Evolutionary conservation across 2,329 filamentous ascomycete species (phyloP).

Genomic region (Xylariaceae sp.): DNA sequence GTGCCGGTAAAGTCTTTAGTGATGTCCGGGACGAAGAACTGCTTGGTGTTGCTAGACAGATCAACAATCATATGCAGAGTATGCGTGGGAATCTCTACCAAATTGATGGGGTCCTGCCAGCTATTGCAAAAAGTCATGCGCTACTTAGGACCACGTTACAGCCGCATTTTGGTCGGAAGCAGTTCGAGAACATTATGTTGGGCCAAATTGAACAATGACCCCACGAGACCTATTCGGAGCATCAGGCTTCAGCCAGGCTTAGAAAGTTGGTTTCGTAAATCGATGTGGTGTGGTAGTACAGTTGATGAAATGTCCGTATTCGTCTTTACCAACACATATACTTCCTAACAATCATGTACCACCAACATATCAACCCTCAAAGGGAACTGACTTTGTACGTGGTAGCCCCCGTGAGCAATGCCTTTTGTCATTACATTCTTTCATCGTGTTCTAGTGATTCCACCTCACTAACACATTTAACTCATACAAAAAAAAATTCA

Average conservation of each 20-base stretch:
- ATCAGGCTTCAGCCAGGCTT: not conserved
- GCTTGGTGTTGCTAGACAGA: slow-evolving; percentile 53
- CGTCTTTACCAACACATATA: slow-evolving; percentile 1
- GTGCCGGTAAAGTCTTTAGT: slow-evolving; percentile 34
- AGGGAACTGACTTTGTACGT: not conserved
- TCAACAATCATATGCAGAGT: slow-evolving; percentile 63
- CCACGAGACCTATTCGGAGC: slow-evolving; percentile 1
- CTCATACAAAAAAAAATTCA: slow-evolving; percentile 7
- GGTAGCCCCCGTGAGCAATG: slow-evolving; percentile 1
- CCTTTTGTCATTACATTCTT: not conserved
- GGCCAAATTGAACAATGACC: slow-evolving; percentile 15
- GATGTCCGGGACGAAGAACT: slow-evolving; percentile 50
- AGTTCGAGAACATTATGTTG: slow-evolving; percentile 57
- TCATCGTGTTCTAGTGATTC: no score
- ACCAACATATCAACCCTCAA: slow-evolving; percentile 1
- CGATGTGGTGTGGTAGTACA: slow-evolving; percentile 12
- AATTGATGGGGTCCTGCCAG: slow-evolving; percentile 58
- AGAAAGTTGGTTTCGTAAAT: not conserved
- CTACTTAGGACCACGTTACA: slow-evolving; percentile 57
- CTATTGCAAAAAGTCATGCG: slow-evolving; percentile 55
- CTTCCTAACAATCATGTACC: not conserved
- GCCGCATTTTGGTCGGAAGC: slow-evolving; percentile 51
- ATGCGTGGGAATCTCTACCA: slow-evolving; percentile 61
- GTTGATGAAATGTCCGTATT: slow-evolving; percentile 1
- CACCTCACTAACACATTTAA: slow-evolving; percentile 2